Evolutionary conservation across 768 basidiomycete genomes (phyloP).

Genomic region (Melanogaster broomeanus): DNA sequence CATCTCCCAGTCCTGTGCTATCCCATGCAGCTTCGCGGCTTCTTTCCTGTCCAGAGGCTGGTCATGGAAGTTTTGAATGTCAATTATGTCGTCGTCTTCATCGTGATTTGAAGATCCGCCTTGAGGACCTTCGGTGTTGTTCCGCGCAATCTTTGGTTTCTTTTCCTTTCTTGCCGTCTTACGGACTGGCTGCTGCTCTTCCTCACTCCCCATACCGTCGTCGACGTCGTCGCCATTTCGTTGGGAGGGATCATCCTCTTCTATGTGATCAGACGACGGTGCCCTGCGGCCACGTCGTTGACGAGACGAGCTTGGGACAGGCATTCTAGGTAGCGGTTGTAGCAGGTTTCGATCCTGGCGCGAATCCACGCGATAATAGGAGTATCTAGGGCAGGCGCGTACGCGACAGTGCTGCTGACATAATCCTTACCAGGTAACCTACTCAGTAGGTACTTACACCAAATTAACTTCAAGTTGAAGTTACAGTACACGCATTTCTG

Average conservation of each 20-base stretch:
- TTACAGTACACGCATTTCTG: no score
- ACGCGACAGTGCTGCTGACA: conserved; percentile 21
- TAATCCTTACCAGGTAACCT: conserved; percentile 9
- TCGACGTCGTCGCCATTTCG: conserved; percentile 44
- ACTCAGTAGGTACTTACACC: no score
- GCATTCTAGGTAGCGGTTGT: conserved; percentile 25
- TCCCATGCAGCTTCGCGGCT: conserved; percentile 51
- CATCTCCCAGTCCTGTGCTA: conserved; percentile 62
- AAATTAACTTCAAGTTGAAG: no score
- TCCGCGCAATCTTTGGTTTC: conserved; percentile 29
- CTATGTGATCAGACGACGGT: conserved; percentile 57
- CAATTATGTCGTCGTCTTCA: conserved; percentile 53
- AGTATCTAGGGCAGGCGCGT: conserved; percentile 30
- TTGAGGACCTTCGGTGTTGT: conserved; percentile 9
- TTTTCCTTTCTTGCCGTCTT: conserved; percentile 34
- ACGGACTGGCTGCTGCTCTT: conserved; percentile 41
- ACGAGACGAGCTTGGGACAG: conserved; percentile 38
- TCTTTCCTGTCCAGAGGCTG: conserved; percentile 65
- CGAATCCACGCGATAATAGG: conserved; percentile 22
- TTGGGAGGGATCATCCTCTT: conserved; percentile 49
- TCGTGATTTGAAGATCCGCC: conserved; percentile 31
- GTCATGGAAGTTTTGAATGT: conserved; percentile 61
- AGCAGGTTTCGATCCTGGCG: not conserved
- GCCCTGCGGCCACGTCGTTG: conserved; percentile 43
- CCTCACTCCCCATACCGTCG: conserved; percentile 33